Evolutionary conservation across 2,329 filamentous ascomycete species (phyloP), one percentile per base, ranked within the genome.

Genomic region (Amesomyces nigricolor): DNA sequence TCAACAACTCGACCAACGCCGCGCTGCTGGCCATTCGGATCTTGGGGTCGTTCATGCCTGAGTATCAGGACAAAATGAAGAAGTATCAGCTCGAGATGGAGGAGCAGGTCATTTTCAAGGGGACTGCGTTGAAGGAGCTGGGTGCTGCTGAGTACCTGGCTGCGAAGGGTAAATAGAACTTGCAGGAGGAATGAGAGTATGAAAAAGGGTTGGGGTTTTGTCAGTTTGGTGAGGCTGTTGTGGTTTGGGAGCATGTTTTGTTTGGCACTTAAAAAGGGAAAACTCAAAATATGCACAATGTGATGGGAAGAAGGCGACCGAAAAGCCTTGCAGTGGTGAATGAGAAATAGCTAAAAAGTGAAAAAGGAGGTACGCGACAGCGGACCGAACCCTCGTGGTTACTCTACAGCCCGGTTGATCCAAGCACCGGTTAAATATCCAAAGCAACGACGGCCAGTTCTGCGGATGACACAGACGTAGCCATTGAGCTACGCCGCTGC

Each of bases 1-100:
- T 91, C 69, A 89, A 89, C 70, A 91, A 91, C 72, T 87, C 85
- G 22, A 86, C 86, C 53, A 91, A 91, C 64, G 88, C 88, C 0
- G 87, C 83, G 0, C 74, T 90, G 16, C 72, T 89, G n/a, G 87
- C 87, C 0, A 78, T 86, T 17, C 75, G 86, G 16, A 86, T 89
- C 35, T 68, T 91, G 3, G 85, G 85, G 3, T 70, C 79, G 16
- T 75, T 73, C 38, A 79, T 86, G 55, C 71, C 73, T 13, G 75
- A 72, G n/a, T 75, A 87, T n/a, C 71, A 75, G 48, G 71, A 78
- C 56, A 76, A 77, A 62, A 75, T 88, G 73, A 77, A 76, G 59
- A 71, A 75, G 16, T 90, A 88, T 66, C 80, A 83, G 68, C 71
- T 75, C 49, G 75, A 79, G 7, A 85, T 87, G 73, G 79, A 80